Conservation (phyloP, 495 filamentous ascomycete species). For the Aspergillus incahuasiensis region DNA sequence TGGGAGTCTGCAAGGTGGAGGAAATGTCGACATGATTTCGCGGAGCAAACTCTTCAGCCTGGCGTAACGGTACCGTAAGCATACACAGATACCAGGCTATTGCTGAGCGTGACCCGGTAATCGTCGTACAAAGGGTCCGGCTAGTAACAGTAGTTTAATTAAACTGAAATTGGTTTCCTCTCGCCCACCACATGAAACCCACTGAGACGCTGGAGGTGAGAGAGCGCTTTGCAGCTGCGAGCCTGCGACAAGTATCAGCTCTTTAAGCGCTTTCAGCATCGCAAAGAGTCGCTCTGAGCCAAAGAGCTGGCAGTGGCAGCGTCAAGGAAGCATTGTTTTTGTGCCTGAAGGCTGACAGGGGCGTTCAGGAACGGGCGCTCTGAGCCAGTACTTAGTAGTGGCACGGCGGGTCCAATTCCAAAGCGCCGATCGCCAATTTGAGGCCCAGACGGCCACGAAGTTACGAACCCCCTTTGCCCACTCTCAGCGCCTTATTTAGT, state of each 20-base stretch:
- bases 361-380: conserved; percentile 8
- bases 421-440: conserved; percentile 7
- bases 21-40: background rate
- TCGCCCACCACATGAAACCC: background rate
- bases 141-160: background rate
- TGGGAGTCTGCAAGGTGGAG: background rate
- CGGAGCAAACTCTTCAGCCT: background rate
- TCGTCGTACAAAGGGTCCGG: background rate
- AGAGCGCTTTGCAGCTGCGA: background rate
- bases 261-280: background rate
- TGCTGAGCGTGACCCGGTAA: background rate
- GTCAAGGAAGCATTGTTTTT: background rate
- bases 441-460: background rate
- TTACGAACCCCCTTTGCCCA: conserved; percentile 14
- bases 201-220: conserved; percentile 4
- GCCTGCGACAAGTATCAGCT: background rate
- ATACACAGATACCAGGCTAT: background rate
- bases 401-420: conserved; percentile 11
- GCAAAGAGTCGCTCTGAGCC: background rate
- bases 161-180: background rate
- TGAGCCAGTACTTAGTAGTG: background rate
- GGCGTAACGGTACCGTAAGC: background rate
- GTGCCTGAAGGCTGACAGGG: conserved; percentile 3
- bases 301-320: background rate
- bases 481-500: conserved; percentile 12